phyloP scores from a whole-genome alignment of 2,329 filamentous ascomycete species.

The Microdochium nivale region DNA sequence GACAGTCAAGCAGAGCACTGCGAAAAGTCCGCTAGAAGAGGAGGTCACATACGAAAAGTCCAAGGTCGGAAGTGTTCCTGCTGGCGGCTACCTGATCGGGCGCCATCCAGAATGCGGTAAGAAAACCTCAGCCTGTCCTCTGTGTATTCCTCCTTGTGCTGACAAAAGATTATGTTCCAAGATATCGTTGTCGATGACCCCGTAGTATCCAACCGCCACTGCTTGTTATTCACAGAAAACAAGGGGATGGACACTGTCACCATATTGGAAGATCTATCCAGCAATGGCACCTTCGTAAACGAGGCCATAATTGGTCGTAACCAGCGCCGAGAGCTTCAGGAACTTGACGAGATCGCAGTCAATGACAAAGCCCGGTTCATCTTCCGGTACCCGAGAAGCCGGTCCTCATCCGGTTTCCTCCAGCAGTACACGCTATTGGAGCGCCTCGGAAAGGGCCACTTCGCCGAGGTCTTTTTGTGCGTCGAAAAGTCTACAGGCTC shows the following conservation, averaged over 20 bases:
- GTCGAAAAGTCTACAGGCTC: slow-evolving; percentile 77
- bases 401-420: slow-evolving; percentile 67
- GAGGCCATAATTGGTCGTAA: slow-evolving; percentile 87
- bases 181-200: slow-evolving; percentile 69
- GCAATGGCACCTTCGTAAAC: slow-evolving; percentile 94
- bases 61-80: slow-evolving; percentile 52
- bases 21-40: slow-evolving; percentile 41
- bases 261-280: slow-evolving; percentile 86
- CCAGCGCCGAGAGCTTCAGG: slow-evolving; percentile 77
- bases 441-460: slow-evolving; percentile 89
- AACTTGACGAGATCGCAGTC: slow-evolving; percentile 85
- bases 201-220: slow-evolving; percentile 82
- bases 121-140: slow-evolving; percentile 22
- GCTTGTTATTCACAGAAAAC: slow-evolving; percentile 56
- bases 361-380: slow-evolving; percentile 79
- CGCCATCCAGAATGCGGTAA: slow-evolving; percentile 88
- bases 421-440: slow-evolving; percentile 81
- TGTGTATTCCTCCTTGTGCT: background rate
- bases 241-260: slow-evolving; percentile 54
- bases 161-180: slow-evolving; percentile 16
- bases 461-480: slow-evolving; percentile 87
- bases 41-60: slow-evolving; percentile 53
- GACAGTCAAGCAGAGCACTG: slow-evolving; percentile 28
- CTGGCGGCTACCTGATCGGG: slow-evolving; percentile 84
- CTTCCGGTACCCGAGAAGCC: slow-evolving; percentile 77